A percentile compares a stretch with the other conserved stretches of the same genome.
These are phyloP conservation scores for Leersia perrieri DNA, from an alignment of 176 grass and related monocot genomes.

Conservation along the genomic window DNA sequence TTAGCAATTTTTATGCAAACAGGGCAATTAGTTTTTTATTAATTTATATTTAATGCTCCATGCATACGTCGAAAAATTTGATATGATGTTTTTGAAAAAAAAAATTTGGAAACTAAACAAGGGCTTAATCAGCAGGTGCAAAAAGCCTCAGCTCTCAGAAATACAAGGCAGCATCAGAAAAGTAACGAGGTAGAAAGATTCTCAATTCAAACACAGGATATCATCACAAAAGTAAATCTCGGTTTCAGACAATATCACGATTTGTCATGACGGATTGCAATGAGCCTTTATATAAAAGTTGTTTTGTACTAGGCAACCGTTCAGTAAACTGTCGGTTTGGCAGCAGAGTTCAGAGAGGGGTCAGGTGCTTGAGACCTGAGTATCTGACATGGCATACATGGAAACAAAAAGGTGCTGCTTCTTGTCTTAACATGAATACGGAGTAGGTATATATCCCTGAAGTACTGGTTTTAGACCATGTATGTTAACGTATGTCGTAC, in stretches of 20 bases:
- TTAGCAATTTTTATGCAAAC: no score
- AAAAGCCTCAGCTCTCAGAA: no score
- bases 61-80: no score
- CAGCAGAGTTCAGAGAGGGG: constrained; percentile 2
- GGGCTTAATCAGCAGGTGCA: neutral
- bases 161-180: no score
- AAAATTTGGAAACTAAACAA: no score
- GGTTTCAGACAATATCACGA: neutral
- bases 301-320: constrained; percentile 25
- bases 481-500: constrained; percentile 25
- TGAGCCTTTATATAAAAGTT: neutral
- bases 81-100: no score
- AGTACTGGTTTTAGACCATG: constrained; percentile 15
- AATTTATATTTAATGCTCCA: no score
- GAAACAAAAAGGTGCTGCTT: constrained; percentile 16
- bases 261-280: neutral
- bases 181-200: no score
- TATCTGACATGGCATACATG: constrained; percentile 22
- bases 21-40: no score
- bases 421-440: constrained; percentile 17
- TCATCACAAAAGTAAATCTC: neutral
- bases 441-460: constrained; percentile 19
- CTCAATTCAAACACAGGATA: neutral
- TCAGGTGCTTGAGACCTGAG: neutral
- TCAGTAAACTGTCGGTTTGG: constrained; percentile 20